phyloP scores from a whole-genome alignment of 768 basidiomycete genomes.

The Lentinus tigrinus region DNA sequence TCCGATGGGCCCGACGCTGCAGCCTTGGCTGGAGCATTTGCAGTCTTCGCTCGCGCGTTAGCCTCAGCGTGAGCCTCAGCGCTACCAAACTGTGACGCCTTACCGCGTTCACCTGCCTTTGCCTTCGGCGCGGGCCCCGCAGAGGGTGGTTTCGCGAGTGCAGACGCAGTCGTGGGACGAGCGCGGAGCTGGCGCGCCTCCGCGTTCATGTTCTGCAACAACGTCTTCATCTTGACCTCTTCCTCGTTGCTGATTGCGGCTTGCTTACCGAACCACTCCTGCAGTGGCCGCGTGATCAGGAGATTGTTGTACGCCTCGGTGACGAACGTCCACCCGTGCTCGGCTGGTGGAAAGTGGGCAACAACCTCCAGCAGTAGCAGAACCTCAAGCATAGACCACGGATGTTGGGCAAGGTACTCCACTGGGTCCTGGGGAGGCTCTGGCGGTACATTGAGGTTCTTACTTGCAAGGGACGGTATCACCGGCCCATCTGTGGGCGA shows the following conservation, averaged over 20 bases:
- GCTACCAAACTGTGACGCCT: conserved; percentile 14
- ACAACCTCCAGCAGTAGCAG: conserved; percentile 16
- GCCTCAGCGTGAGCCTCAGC: conserved; percentile 12
- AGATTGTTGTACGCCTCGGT: conserved; percentile 21
- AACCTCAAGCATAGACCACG: conserved; percentile 18
- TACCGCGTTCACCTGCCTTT: conserved; percentile 5
- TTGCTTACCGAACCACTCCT: conserved; percentile 16
- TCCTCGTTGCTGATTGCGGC: conserved; percentile 11
- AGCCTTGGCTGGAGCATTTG: not conserved
- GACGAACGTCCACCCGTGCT: conserved; percentile 16
- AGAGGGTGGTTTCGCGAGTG: not conserved
- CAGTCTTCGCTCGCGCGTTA: conserved; percentile 5
- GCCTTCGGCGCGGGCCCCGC: not conserved
- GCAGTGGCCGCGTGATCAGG: conserved; percentile 17
- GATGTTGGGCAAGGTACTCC: conserved; percentile 1
- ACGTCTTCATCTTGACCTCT: conserved; percentile 6
- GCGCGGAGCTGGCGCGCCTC: conserved; percentile 6
- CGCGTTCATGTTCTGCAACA: conserved; percentile 5
- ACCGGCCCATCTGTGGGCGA: not conserved
- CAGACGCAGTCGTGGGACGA: not conserved
- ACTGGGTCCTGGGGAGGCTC: conserved; percentile 11
- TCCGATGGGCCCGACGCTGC: not conserved
- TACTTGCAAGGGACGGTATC: not conserved
- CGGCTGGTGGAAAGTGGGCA: conserved; percentile 12
- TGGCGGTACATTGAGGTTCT: conserved; percentile 7